A percentile compares a stretch with the other conserved stretches of the same genome.
These are phyloP conservation scores for Globisporangium nagaii DNA, from an alignment of 352 stramenopile species.

Conservation along the genomic window DNA sequence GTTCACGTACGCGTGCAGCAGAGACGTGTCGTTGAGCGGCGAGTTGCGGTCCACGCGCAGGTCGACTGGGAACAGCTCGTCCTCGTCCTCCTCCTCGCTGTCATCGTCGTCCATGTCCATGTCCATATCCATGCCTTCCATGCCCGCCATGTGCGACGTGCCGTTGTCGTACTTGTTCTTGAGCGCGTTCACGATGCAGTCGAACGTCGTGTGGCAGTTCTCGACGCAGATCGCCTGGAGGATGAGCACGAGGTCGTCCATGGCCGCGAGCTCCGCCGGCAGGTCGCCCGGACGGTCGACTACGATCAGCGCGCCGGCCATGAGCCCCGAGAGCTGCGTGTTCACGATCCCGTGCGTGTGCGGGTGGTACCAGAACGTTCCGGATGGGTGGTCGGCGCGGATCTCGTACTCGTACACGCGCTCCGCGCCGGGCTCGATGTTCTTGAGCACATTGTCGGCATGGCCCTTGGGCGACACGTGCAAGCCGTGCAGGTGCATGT, in stretches of 20 bases:
- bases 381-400: slow-evolving; percentile 52
- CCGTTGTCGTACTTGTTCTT: slow-evolving; percentile 38
- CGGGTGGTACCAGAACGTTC: slow-evolving; percentile 82
- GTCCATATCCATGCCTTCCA: slow-evolving; percentile 21
- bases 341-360: slow-evolving; percentile 74
- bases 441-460: slow-evolving; percentile 58
- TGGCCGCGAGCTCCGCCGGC: slow-evolving; percentile 35
- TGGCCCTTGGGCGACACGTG: slow-evolving; percentile 49
- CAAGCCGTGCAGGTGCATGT: slow-evolving; percentile 69
- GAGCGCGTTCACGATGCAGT: slow-evolving; percentile 52
- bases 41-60: slow-evolving; percentile 33
- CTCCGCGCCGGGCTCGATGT: slow-evolving; percentile 36
- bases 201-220: slow-evolving; percentile 56
- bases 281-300: slow-evolving; percentile 54
- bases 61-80: slow-evolving; percentile 31
- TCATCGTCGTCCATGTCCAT: slow-evolving; percentile 19
- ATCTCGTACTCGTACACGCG: slow-evolving; percentile 66
- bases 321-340: slow-evolving; percentile 66
- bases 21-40: slow-evolving; percentile 65
- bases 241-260: slow-evolving; percentile 65
- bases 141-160: slow-evolving; percentile 9
- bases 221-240: slow-evolving; percentile 65
- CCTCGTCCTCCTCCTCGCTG: slow-evolving; percentile 12
- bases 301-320: slow-evolving; percentile 64
- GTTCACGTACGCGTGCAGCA: slow-evolving; percentile 70